Evolutionary conservation across 2,329 filamentous ascomycete species (phyloP).

Genomic region (Epichloe scottii): DNA sequence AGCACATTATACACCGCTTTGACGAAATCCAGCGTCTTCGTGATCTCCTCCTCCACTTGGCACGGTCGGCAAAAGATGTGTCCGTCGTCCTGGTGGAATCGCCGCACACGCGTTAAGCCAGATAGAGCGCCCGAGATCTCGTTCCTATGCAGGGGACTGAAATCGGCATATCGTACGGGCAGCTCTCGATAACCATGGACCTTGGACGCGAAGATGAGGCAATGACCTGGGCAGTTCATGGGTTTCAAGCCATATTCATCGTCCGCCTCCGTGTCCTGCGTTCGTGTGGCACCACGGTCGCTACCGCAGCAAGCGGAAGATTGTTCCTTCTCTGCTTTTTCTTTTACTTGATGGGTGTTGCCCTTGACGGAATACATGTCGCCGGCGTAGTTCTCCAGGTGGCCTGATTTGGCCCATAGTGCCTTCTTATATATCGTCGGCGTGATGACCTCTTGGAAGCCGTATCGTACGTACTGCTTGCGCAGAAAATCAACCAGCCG

Average conservation of each 20-base stretch:
- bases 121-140: conserved; percentile 72
- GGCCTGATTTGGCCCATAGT: conserved; percentile 74
- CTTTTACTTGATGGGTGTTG: conserved; percentile 19
- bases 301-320: conserved; percentile 21
- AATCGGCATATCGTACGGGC: conserved; percentile 76
- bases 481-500: conserved; percentile 71
- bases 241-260: conserved; percentile 77
- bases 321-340: not conserved
- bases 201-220: conserved; percentile 66
- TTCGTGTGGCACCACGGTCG: conserved; percentile 10
- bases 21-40: conserved; percentile 61
- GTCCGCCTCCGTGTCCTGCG: conserved; percentile 40
- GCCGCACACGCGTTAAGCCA: conserved; percentile 69
- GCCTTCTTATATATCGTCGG: conserved; percentile 85
- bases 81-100: conserved; percentile 84
- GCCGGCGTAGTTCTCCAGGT: conserved; percentile 80
- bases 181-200: conserved; percentile 67
- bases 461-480: conserved; percentile 72
- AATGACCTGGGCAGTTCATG: conserved; percentile 90
- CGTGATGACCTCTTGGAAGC: conserved; percentile 79
- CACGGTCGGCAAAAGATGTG: conserved; percentile 78
- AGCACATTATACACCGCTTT: conserved; percentile 59
- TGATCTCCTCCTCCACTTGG: conserved; percentile 65
- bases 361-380: conserved; percentile 80
- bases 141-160: conserved; percentile 76